Evolutionary conservation across 371 early-diverging fungal genomes (phyloP), one percentile per base, ranked within the genome.

Genomic region (Mucor ambiguus): DNA sequence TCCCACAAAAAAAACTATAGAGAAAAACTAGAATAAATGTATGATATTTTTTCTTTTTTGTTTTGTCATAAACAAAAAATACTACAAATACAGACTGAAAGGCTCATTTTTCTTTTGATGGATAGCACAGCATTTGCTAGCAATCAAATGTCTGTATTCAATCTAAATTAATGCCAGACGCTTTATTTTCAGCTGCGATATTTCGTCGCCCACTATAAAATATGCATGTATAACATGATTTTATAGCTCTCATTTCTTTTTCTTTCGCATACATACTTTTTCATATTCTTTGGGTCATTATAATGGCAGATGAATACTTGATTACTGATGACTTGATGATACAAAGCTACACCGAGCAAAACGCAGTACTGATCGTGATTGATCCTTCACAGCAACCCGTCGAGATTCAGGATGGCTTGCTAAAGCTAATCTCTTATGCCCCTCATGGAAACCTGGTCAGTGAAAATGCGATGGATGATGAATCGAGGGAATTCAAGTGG

Each of bases 401-500:
- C 37, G 88, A 87, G 46, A 58, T 90, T 35, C 87, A 82, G 63
- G 81, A 79, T 61, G 91, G 91, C 29, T 72, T 90, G 68, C 60
- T 60, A 58, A 85, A 87, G 70, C 77, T 89, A 38, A 83, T 85
- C n/a, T 69, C 67, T 60, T 69, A 83, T 70, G 83, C 84, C 37
- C 85, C 80, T 28, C 84, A 82, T 60, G 69, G 82, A 33, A 87
- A 89, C 58, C 73, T 90, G 37, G 73, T 64, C 0, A 81, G 70
- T 24, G 76, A 77, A 49, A 81, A 77, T 65, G 71, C 76, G n/a
- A 72, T 77, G 61, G 73, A 79, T 28, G 84, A 85, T 7, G 82
- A 76, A 18, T 77, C 75, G 16, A 61, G 57, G 48, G 79, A 72
- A 67, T 82, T 76, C 52, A 74, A 76, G 3, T 91, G 91, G 91